Base-by-base conservation (phyloP, 2,329 filamentous ascomycete species). In the Bipolaris cookei region DNA sequence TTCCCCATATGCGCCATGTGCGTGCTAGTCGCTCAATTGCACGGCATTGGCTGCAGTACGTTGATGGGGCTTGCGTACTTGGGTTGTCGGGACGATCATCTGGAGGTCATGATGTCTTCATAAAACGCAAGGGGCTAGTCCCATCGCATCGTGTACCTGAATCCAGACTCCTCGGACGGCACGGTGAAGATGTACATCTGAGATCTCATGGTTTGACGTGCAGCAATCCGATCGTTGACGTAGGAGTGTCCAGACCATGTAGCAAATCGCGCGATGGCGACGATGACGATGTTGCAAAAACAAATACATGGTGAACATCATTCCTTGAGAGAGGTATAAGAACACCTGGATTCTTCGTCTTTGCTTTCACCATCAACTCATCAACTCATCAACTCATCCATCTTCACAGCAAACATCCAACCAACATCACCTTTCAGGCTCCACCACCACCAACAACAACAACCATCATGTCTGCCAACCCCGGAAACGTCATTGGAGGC, bases 401-500 rank as follows among this genome's bases (percentile, higher is more conserved):
- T 43, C 14, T n/a, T 41, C 38, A 11, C 37, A 48, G 14, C 16
- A 47, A 37, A 23, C 16, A 34, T 39, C 28, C 49, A 38, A 47
- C 14, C 14, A 35, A 23, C 28, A 44, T 23, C 39, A 28, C 18
- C 10, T 44, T 52, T 32, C 21, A 41, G 28, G 39, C 25, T 18
- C 6, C 13, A 13, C 28, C 5, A 46, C 11, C 49, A 13, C 28
- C 5, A 46, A 6, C 49, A 58, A 47, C 16, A 38, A 35, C 3
- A 53, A 53, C 21, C 55, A 59, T 28, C n/a, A 84, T 83, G 80
- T 58, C 58, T 52, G 72, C 80, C 74, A 76, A 78, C 61, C 77
- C 82, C 63, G 78, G 80, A 73, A 81, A 85, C 61, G 67, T 84
- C 61, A 80, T 82, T 62, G 82, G 81, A 57, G 84, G 84, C 72